These are phyloP conservation scores for Exserohilum rostratum DNA, from an alignment of 2,329 filamentous ascomycete species.

Conservation along the genomic window DNA sequence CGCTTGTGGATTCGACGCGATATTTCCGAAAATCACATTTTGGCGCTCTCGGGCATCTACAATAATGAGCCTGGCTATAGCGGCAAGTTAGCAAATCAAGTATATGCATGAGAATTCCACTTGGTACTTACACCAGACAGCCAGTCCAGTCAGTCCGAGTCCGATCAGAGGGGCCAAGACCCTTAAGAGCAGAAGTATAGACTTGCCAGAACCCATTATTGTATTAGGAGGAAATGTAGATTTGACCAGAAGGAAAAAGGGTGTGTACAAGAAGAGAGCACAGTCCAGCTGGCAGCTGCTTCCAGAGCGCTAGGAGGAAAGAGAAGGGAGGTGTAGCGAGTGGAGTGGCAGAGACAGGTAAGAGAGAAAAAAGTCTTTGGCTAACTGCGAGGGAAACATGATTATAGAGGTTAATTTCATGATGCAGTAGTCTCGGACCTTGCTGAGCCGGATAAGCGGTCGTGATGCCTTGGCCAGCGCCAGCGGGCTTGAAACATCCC, in stretches of 20 bases:
- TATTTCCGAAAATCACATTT: conserved; percentile 16
- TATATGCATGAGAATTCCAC: not conserved
- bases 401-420: conserved; percentile 11
- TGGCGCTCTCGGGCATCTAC: conserved; percentile 32
- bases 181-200: conserved; percentile 27
- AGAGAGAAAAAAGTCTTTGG: conserved; percentile 3
- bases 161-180: conserved; percentile 28
- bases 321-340: conserved; percentile 13
- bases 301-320: conserved; percentile 32
- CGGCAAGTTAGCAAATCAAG: not conserved
- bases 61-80: conserved; percentile 24
- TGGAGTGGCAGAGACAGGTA: conserved; percentile 3
- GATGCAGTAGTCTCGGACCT: conserved; percentile 11
- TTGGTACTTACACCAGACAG: conserved; percentile 31
- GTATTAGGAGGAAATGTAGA: conserved; percentile 1
- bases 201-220: conserved; percentile 26
- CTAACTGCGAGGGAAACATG: conserved; percentile 1
- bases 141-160: conserved; percentile 29
- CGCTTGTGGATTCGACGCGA: conserved; percentile 11
- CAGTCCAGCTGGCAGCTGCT: conserved; percentile 38
- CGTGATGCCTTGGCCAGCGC: conserved; percentile 8
- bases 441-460: conserved; percentile 11
- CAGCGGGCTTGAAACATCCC: conserved; percentile 12
- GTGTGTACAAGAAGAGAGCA: conserved; percentile 11
- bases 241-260: conserved; percentile 8